A percentile compares a stretch with the other conserved stretches of the same genome.
phyloP scores from a whole-genome alignment of 441 rosid species.

The Sinapis alba region DNA sequence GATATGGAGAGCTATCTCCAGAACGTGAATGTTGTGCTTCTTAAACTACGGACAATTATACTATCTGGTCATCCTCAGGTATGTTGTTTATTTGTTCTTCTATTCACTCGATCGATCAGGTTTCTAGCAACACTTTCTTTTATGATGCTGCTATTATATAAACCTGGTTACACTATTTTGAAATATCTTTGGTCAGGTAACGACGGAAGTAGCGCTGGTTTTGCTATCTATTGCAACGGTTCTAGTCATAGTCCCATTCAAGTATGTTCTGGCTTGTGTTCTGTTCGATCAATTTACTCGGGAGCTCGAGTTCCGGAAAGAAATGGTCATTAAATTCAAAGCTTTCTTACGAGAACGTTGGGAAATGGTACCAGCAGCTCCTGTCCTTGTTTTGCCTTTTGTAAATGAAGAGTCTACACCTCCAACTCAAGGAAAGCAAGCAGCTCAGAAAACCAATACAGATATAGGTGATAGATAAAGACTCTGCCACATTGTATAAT shows the following conservation, averaged over 20 bases:
- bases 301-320: conserved; percentile 81
- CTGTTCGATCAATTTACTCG: conserved; percentile 82
- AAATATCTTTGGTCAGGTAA: conserved; percentile 58
- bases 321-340: conserved; percentile 70
- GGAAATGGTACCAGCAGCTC: conserved; percentile 85
- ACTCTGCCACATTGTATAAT: conserved; percentile 33
- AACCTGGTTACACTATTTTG: not conserved
- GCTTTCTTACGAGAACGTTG: conserved; percentile 78
- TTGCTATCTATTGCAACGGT: conserved; percentile 62
- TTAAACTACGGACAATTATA: conserved; percentile 75
- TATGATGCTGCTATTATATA: not conserved
- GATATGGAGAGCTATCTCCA: conserved; percentile 84
- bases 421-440: conserved; percentile 41
- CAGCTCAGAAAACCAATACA: conserved; percentile 43
- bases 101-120: conserved; percentile 9
- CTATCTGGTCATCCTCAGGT: conserved; percentile 98
- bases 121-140: not conserved
- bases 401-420: conserved; percentile 52
- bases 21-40: conserved; percentile 80
- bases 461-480: conserved; percentile 38
- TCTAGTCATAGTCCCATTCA: conserved; percentile 79
- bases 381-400: conserved; percentile 77
- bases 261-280: conserved; percentile 69
- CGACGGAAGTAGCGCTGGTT: conserved; percentile 77
- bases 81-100: conserved; percentile 17